Percentiles rank a stretch among this genome's conserved stretches.
Conservation (phyloP, 1,139 yeast species). For the Meyerozyma elateridarum region DNA sequence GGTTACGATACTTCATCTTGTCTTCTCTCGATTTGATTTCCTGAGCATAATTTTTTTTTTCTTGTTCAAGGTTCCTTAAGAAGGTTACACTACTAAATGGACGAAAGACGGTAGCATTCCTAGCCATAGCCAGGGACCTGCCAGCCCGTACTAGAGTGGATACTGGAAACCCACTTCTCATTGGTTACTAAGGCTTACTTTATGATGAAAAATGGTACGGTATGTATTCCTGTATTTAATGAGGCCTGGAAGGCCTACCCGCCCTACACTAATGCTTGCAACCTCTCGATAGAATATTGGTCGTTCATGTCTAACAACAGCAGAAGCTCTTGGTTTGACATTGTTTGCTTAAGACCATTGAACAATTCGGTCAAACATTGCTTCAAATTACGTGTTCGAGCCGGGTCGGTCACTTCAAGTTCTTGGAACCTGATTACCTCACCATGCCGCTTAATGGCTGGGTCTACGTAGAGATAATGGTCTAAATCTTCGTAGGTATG, state of each 20-base stretch:
- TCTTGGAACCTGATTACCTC: conserved; percentile 53
- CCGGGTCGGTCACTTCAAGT: conserved; percentile 51
- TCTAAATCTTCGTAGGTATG: conserved; percentile 50
- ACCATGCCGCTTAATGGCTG: conserved; percentile 47
- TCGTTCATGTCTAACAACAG: conserved; percentile 26
- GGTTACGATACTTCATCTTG: conserved; percentile 28
- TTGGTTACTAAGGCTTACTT: no score
- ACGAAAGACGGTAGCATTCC: no score
- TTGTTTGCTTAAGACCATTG: conserved; percentile 15
- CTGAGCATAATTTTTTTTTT: not conserved
- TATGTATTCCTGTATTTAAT: no score
- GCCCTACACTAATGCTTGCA: conserved; percentile 14
- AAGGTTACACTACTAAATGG: no score
- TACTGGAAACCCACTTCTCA: no score
- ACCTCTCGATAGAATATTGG: conserved; percentile 30
- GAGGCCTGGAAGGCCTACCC: no score
- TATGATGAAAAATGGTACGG: no score
- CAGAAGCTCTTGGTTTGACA: conserved; percentile 22
- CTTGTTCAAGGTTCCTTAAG: not conserved
- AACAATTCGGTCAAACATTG: conserved; percentile 21
- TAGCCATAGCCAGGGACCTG: no score
- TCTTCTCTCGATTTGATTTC: conserved; percentile 22
- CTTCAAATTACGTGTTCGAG: conserved; percentile 47
- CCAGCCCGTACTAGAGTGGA: no score
- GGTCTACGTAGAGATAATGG: conserved; percentile 44